Evolutionary conservation across 2,329 filamentous ascomycete species (phyloP).

Genomic region (Calonectria honghensis): DNA sequence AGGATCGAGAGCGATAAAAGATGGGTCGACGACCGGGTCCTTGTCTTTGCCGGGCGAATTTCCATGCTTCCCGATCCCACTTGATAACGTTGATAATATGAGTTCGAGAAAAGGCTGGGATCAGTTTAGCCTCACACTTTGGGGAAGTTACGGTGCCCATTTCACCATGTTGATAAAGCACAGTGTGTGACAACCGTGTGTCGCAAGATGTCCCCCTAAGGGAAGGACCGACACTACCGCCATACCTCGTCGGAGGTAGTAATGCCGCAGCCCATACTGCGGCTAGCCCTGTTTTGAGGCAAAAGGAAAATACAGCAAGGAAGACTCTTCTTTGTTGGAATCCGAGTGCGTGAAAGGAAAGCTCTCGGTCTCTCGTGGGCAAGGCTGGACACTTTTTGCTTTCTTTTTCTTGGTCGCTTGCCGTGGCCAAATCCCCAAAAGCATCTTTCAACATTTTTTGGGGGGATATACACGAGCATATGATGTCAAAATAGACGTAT

Average conservation of each 20-base stretch:
- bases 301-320: conserved; percentile 5
- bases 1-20: neutral
- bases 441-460: neutral
- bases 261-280: neutral
- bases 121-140: neutral
- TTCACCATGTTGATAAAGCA: neutral
- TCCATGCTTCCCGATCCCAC: neutral
- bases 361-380: neutral
- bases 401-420: neutral
- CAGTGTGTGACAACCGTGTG: neutral
- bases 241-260: neutral
- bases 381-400: neutral
- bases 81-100: conserved; percentile 5
- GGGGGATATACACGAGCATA: neutral
- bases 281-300: neutral
- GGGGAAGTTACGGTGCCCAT: neutral
- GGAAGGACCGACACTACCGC: neutral
- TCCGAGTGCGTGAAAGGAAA: conserved; percentile 1
- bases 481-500: conserved; percentile 12
- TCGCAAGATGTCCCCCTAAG: neutral
- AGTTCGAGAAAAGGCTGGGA: neutral
- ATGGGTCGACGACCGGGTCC: neutral
- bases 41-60: neutral
- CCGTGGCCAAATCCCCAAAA: neutral
- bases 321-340: neutral